Evolutionary conservation across 495 filamentous ascomycete genomes (phyloP).

Genomic region (Platismatia glauca): DNA sequence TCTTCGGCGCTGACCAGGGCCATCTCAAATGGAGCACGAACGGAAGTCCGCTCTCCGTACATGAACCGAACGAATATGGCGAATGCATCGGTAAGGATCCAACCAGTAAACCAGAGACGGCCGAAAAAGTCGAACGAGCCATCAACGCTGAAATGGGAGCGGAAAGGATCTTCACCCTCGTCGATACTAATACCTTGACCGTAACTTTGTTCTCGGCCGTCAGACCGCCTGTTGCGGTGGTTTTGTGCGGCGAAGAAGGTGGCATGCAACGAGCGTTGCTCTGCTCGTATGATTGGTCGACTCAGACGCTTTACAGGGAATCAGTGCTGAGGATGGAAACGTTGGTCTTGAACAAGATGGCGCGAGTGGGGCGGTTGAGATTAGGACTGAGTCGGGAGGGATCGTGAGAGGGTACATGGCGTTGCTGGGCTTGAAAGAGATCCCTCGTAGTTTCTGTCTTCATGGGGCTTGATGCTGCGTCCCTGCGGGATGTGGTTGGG

Average conservation of each 20-base stretch:
- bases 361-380: too few relatives aligned
- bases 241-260: conserved; percentile 33
- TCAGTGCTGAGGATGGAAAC: background rate
- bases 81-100: background rate
- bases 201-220: conserved; percentile 31
- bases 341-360: too few relatives aligned
- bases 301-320: background rate
- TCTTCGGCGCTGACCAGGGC: conserved; percentile 25
- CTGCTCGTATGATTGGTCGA: conserved; percentile 16
- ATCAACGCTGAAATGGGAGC: background rate
- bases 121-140: background rate
- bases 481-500: too few relatives aligned
- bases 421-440: too few relatives aligned
- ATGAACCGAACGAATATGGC: background rate
- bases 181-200: conserved; percentile 33
- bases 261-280: conserved; percentile 34
- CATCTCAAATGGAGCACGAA: conserved; percentile 26
- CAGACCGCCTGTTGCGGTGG: conserved; percentile 26
- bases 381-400: too few relatives aligned
- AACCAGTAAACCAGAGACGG: background rate
- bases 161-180: conserved; percentile 27
- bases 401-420: too few relatives aligned
- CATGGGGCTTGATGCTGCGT: too few relatives aligned
- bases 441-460: too few relatives aligned
- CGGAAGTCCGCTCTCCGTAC: conserved; percentile 20